Evolutionary conservation across 352 stramenopile genomes (phyloP).

Genomic region (Ophiocytium majus): DNA sequence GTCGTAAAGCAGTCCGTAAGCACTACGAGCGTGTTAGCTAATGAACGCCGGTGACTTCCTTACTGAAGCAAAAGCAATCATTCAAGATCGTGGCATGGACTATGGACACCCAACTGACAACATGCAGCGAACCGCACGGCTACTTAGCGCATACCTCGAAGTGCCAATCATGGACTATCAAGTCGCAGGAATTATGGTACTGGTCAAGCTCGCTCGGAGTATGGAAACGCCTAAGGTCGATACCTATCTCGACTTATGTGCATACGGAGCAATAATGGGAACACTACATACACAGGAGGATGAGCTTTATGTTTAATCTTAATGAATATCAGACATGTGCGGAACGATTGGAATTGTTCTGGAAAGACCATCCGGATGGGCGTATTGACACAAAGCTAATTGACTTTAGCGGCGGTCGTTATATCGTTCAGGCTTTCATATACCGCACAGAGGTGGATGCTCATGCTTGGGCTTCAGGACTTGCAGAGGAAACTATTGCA

Average conservation of each 20-base stretch:
- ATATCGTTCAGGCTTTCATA: neutral
- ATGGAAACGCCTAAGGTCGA: neutral
- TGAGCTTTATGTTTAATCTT: slow-evolving; percentile 17
- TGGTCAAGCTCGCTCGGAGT: slow-evolving; percentile 12
- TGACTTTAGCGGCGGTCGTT: neutral
- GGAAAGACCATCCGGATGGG: slow-evolving; percentile 7
- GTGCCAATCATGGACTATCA: slow-evolving; percentile 7
- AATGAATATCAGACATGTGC: neutral
- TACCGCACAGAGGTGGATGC: slow-evolving; percentile 1
- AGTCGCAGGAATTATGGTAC: neutral
- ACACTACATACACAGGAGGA: slow-evolving; percentile 11
- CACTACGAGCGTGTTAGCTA: neutral
- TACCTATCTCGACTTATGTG: neutral
- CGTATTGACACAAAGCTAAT: slow-evolving; percentile 6
- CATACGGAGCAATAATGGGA: neutral
- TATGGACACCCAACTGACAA: slow-evolving; percentile 1
- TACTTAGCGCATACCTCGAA: neutral
- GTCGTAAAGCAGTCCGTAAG: neutral
- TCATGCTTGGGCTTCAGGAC: neutral
- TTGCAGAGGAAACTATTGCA: neutral
- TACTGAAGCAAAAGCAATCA: slow-evolving; percentile 12
- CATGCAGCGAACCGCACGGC: neutral
- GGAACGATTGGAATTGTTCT: neutral
- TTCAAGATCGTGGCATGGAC: slow-evolving; percentile 16
- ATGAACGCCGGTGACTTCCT: slow-evolving; percentile 4